These are phyloP conservation scores for Aspergillus pseudoviridinutans DNA, from an alignment of 2,329 filamentous ascomycete genomes.

Conservation along the genomic window DNA sequence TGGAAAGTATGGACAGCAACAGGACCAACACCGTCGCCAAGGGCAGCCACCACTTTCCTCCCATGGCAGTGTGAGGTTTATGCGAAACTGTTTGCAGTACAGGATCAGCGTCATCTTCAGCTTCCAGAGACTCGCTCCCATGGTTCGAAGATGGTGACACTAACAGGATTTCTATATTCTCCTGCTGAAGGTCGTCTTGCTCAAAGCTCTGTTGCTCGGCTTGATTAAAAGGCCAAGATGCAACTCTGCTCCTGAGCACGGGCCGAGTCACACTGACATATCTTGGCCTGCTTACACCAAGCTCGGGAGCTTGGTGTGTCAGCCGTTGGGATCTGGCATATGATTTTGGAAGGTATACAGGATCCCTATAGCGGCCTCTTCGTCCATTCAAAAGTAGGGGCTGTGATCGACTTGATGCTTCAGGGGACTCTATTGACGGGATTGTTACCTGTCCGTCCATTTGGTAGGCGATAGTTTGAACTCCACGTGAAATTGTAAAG, in stretches of 20 bases:
- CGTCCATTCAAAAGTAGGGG: background rate
- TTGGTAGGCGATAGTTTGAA: background rate
- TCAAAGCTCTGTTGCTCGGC: background rate
- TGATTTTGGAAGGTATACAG: background rate
- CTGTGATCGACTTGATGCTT: background rate
- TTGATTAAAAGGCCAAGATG: background rate
- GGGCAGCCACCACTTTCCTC: background rate
- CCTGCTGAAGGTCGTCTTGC: background rate
- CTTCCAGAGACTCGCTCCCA: background rate
- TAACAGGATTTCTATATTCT: background rate
- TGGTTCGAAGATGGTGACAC: background rate
- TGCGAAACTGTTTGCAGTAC: background rate
- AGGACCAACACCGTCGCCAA: background rate
- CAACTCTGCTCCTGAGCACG: background rate
- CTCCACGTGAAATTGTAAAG: background rate
- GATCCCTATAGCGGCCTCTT: background rate
- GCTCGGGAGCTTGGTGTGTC: background rate
- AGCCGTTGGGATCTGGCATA: background rate
- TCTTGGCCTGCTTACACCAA: background rate
- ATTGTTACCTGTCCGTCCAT: background rate
- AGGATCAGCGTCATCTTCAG: background rate
- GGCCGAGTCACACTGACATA: background rate
- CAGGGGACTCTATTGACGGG: background rate
- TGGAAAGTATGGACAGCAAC: background rate
- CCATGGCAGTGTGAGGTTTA: background rate